Conservation (phyloP, 768 basidiomycete genomes). For the Gloeopeniophorella convolvens region DNA sequence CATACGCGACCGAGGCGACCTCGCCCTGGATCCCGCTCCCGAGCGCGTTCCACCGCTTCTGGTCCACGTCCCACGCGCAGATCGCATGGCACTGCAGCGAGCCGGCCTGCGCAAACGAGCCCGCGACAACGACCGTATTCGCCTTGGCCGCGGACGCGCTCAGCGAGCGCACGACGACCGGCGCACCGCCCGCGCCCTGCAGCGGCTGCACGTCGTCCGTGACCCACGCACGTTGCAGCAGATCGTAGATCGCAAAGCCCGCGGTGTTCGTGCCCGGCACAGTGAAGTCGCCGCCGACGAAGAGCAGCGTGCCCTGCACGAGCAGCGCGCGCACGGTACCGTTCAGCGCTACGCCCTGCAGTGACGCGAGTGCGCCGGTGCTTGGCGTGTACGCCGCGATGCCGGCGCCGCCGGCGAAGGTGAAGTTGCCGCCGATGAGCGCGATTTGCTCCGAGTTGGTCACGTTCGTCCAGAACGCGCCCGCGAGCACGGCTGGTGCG, state of each 20-base stretch:
- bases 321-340: constrained; percentile 75
- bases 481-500: constrained; percentile 80
- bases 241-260: constrained; percentile 78
- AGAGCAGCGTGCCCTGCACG: constrained; percentile 64
- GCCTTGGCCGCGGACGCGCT: constrained; percentile 52
- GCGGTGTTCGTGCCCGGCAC: constrained; percentile 48
- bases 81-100: constrained; percentile 67
- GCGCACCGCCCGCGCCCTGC: constrained; percentile 44
- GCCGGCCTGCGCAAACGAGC: constrained; percentile 80
- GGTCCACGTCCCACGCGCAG: constrained; percentile 62
- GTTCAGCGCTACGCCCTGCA: constrained; percentile 56
- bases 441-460: constrained; percentile 58
- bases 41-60: constrained; percentile 74
- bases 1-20: constrained; percentile 69
- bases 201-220: constrained; percentile 52
- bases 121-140: constrained; percentile 71
- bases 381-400: constrained; percentile 67
- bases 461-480: constrained; percentile 84
- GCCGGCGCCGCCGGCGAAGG: constrained; percentile 46
- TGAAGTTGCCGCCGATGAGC: constrained; percentile 89
- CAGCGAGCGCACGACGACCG: constrained; percentile 67
- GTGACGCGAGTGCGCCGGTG: constrained; percentile 41
- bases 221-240: constrained; percentile 58
- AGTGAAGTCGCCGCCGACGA: constrained; percentile 81
- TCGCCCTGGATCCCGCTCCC: constrained; percentile 81